These are phyloP conservation scores for Paramecium sonneborni DNA, from an alignment of 73 alveolate species.

Conservation along the genomic window DNA sequence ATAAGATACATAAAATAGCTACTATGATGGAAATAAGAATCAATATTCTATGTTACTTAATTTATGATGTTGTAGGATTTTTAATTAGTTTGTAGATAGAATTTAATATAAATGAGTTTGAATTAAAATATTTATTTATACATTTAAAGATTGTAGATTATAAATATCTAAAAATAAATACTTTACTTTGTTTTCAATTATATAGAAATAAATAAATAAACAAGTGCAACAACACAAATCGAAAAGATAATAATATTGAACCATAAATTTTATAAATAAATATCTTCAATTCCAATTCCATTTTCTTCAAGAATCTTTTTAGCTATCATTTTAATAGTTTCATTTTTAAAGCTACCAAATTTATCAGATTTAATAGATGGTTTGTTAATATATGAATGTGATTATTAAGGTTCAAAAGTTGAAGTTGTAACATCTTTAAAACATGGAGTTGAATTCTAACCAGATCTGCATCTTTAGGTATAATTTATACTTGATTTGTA, in stretches of 20 bases:
- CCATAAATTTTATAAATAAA: neutral
- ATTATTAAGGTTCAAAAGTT: neutral
- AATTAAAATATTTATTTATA: too few species aligned
- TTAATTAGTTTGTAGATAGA: too few species aligned
- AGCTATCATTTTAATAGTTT: neutral
- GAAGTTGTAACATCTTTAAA: neutral
- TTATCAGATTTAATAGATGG: slow-evolving; percentile 5
- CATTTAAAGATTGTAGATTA: neutral
- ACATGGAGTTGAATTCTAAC: neutral
- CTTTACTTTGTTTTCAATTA: neutral
- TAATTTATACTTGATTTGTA: neutral
- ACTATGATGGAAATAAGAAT: neutral
- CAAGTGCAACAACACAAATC: neutral
- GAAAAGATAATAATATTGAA: neutral
- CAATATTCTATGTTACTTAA: neutral
- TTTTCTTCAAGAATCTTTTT: neutral
- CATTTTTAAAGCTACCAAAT: neutral
- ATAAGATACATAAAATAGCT: neutral
- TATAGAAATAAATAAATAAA: neutral
- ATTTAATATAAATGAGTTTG: too few species aligned
- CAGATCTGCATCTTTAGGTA: neutral
- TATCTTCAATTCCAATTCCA: neutral
- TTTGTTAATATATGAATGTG: neutral
- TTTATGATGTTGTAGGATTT: too few species aligned
- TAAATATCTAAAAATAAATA: neutral